These are phyloP conservation scores for Parathielavia hyrcaniae DNA, from an alignment of 495 filamentous ascomycete species.

Conservation along the genomic window DNA sequence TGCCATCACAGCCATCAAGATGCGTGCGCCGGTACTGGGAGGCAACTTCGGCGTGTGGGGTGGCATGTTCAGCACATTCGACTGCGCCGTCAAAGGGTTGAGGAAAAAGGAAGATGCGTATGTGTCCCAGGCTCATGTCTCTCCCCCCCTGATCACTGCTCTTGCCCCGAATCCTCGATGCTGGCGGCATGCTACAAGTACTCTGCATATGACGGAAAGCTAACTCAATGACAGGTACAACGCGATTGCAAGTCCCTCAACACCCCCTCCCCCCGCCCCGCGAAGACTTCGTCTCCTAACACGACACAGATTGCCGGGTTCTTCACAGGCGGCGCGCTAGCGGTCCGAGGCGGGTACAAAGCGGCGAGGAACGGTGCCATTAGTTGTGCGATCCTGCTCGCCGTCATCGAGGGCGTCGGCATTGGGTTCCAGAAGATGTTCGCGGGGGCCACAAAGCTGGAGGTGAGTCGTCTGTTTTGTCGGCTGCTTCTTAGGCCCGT, in stretches of 20 bases:
- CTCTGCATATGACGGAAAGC: neutral
- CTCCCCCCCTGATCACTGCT: neutral
- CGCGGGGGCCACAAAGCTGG: conserved; percentile 82
- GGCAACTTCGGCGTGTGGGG: conserved; percentile 97
- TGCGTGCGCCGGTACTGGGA: conserved; percentile 87
- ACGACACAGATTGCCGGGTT: conserved; percentile 68
- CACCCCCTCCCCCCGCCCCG: neutral
- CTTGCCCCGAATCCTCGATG: neutral
- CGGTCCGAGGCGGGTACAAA: conserved; percentile 80
- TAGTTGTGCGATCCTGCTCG: conserved; percentile 86
- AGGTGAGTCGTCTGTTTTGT: conserved; percentile 44
- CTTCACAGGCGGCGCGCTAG: conserved; percentile 89
- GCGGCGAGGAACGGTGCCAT: conserved; percentile 91
- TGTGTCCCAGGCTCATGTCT: neutral
- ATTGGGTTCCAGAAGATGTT: conserved; percentile 97
- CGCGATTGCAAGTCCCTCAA: conserved; percentile 50
- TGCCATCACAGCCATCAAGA: conserved; percentile 94
- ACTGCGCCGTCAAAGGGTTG: conserved; percentile 95
- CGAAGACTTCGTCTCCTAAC: neutral
- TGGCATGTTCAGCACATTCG: conserved; percentile 86
- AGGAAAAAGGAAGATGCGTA: conserved; percentile 94
- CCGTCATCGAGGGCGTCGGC: conserved; percentile 94
- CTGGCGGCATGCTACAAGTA: neutral
- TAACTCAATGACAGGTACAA: conserved; percentile 46
- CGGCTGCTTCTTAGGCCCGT: neutral